Conservation (phyloP, 148 eudicot species). For the Arctostaphylos glauca region DNA sequence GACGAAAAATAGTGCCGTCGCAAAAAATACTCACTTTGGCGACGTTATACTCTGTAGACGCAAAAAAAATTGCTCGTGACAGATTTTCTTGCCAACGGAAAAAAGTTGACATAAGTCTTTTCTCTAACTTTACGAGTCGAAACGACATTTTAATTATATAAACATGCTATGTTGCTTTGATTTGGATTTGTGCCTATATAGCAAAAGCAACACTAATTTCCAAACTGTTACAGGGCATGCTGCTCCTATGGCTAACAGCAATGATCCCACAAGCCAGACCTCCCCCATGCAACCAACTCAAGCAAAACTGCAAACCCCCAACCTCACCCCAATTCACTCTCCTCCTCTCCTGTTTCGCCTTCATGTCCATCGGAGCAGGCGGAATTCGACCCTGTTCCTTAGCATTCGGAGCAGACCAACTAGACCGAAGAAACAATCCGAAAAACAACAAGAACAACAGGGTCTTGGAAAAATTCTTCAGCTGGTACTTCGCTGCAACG, state of each 20-base stretch:
- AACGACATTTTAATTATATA: too few relatives aligned
- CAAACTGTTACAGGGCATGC: slow-evolving; percentile 53
- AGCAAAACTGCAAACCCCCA: slow-evolving; percentile 45
- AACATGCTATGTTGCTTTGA: too few relatives aligned
- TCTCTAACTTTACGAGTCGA: too few relatives aligned
- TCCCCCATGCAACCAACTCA: slow-evolving; percentile 46
- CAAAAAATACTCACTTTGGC: too few relatives aligned
- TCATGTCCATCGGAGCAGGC: slow-evolving; percentile 84
- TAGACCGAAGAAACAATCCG: slow-evolving; percentile 48
- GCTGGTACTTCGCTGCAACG: slow-evolving; percentile 73
- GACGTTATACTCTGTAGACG: too few relatives aligned
- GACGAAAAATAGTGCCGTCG: too few relatives aligned
- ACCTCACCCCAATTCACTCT: slow-evolving; percentile 41
- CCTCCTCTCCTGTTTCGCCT: slow-evolving; percentile 44
- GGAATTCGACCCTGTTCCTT: slow-evolving; percentile 79
- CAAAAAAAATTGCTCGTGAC: too few relatives aligned
- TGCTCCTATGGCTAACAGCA: slow-evolving; percentile 73
- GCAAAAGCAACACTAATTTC: too few relatives aligned
- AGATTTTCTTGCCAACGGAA: too few relatives aligned
- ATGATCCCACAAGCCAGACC: slow-evolving; percentile 65
- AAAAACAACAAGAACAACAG: slow-evolving; percentile 28
- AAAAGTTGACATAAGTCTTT: too few relatives aligned
- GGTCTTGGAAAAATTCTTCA: slow-evolving; percentile 65
- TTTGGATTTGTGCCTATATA: too few relatives aligned
- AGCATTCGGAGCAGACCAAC: slow-evolving; percentile 91